phyloP scores from a whole-genome alignment of 2,329 filamentous ascomycete species.

The Curvularia sp. region DNA sequence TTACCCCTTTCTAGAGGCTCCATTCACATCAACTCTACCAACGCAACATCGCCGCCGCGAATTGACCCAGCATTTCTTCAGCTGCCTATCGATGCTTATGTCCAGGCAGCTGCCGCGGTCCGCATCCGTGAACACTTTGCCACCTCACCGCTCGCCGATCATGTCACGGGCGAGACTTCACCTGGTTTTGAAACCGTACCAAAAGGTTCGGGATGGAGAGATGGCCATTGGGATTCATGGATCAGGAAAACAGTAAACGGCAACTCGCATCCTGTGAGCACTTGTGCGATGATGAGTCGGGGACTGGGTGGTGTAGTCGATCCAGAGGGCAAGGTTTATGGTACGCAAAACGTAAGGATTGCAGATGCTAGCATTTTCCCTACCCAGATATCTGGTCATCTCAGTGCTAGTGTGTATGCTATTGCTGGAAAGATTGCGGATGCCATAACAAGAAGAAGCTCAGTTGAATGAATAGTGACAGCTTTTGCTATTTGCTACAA shows the following conservation, averaged over 20 bases:
- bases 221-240: constrained; percentile 35
- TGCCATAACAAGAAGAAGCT: neutral
- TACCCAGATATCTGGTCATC: constrained; percentile 46
- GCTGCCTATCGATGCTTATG: constrained; percentile 48
- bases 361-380: constrained; percentile 50
- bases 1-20: constrained; percentile 48
- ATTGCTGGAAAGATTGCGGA: constrained; percentile 41
- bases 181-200: constrained; percentile 37
- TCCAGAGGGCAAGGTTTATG: constrained; percentile 43
- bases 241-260: constrained; percentile 27
- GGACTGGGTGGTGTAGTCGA: constrained; percentile 49
- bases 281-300: constrained; percentile 44
- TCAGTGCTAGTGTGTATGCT: constrained; percentile 49
- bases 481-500: neutral
- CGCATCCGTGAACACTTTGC: constrained; percentile 42
- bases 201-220: constrained; percentile 22
- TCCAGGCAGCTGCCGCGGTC: constrained; percentile 47
- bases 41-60: constrained; percentile 46
- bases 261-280: constrained; percentile 47
- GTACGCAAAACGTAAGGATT: constrained; percentile 46
- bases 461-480: neutral
- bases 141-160: constrained; percentile 34
- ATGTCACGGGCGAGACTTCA: constrained; percentile 29
- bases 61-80: constrained; percentile 56
- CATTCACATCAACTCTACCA: constrained; percentile 42